Evolutionary conservation across 257 asterid species (phyloP).

Genomic region (Knoxia roxburghii): DNA sequence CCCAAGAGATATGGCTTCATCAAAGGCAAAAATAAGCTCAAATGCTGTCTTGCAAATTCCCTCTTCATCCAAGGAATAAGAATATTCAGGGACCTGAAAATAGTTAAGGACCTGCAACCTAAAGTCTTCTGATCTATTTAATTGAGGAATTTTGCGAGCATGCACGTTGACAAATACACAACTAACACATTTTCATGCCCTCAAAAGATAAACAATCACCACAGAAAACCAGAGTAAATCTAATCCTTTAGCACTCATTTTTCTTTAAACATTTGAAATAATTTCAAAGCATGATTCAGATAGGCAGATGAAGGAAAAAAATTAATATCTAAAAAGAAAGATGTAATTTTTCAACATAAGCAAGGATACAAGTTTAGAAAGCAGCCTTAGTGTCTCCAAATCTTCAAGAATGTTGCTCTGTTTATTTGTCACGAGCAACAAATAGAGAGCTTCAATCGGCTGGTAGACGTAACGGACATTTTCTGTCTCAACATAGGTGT

Average conservation of each 20-base stretch:
- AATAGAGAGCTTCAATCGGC: conserved; percentile 79
- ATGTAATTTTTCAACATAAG: not conserved
- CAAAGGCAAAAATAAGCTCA: conserved; percentile 88
- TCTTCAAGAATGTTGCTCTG: conserved; percentile 97
- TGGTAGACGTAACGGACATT: conserved; percentile 93
- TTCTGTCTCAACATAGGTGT: conserved; percentile 87
- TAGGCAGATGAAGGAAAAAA: not conserved
- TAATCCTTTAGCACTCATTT: not conserved
- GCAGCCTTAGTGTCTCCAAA: conserved; percentile 84
- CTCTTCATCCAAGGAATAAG: conserved; percentile 86
- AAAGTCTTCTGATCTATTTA: not conserved
- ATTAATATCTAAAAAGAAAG: not conserved
- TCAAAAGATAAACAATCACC: not conserved
- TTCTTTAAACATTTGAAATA: not conserved
- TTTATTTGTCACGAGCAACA: conserved; percentile 88
- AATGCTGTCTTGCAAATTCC: conserved; percentile 79
- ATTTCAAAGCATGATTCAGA: not conserved
- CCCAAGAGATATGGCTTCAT: conserved; percentile 86
- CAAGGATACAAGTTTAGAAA: conserved; percentile 87
- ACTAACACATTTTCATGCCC: not conserved
- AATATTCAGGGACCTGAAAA: conserved; percentile 82
- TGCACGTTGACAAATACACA: not conserved
- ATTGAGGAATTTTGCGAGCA: not conserved
- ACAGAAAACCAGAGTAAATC: not conserved
- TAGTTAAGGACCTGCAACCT: conserved; percentile 35